Evolutionary conservation across 208 protist species (phyloP), one percentile per base, ranked within the genome.

Genomic region (Trypanosoma melophagium): DNA sequence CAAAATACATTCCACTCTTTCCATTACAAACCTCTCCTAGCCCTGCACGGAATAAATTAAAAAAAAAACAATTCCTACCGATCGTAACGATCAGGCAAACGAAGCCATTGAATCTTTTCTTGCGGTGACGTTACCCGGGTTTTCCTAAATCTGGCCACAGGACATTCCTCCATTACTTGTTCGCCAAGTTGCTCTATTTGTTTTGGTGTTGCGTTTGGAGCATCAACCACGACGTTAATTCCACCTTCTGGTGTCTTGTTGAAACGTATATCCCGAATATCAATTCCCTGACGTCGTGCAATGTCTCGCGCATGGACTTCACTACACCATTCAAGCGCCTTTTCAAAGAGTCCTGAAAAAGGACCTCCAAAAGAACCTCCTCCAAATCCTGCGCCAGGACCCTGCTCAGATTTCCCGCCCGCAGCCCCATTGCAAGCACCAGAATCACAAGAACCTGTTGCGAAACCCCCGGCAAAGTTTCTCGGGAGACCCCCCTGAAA

Each of bases 131-230:
- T 69, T 19, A 92, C 80, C 31, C 87, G 82, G 3, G 86, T 87
- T 73, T 91, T 89, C 44, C 89, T 81, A 69, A 96, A 93, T 19
- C 90, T 84, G 9, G 90, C 90, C 49, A 96, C 84, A 4, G 90
- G 90, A 61, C 90, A 96, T 72, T 96, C 90, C 65, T 94, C 84
- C 63, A 93, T 82, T 28, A 96, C 90, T 38, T 80, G 72, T 52
- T 86, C 80, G n/a, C 90, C 90, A 7, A 96, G 77, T 51, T 83
- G 76, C 55, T 96, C 87, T 69, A 96, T 94, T 73, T 96, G 90
- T 60, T 90, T 70, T 17, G 81, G 76, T 22, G 87, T 96, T 47
- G 90, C 90, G 28, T 73, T 79, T 9, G 90, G 90, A 0, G 90
- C 90, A 65, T 96, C 90, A 25, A 96, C 87, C 56, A 84, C 77